Conservation (phyloP, 2,329 filamentous ascomycete species). For the Setomelanomma holmii region DNA sequence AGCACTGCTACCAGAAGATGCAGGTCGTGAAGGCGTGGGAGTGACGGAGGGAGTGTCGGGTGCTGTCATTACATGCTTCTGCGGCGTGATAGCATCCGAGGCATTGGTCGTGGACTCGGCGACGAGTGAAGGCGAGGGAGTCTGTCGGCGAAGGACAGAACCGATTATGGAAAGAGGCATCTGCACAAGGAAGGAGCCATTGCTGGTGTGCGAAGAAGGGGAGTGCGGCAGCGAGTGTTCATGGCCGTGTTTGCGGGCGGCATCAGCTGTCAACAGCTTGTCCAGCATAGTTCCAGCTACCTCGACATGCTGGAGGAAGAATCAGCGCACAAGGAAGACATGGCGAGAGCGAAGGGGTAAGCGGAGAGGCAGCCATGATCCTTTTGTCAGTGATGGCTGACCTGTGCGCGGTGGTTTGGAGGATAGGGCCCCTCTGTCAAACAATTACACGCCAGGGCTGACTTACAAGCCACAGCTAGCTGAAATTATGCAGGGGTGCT, state of each 20-base stretch:
- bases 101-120: slow-evolving; percentile 2
- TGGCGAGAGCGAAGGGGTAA: slow-evolving; percentile 11
- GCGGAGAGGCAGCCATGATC: slow-evolving; percentile 22
- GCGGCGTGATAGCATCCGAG: slow-evolving; percentile 2
- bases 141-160: slow-evolving; percentile 36
- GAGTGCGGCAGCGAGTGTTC: slow-evolving; percentile 33
- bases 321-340: slow-evolving; percentile 20
- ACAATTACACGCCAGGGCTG: slow-evolving; percentile 20
- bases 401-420: slow-evolving; percentile 29
- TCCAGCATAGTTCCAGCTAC: slow-evolving; percentile 44
- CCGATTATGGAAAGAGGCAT: slow-evolving; percentile 46
- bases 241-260: slow-evolving; percentile 43
- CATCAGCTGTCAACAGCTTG: slow-evolving; percentile 45
- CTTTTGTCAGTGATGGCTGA: slow-evolving; percentile 16
- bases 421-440: slow-evolving; percentile 17
- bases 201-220: slow-evolving; percentile 20
- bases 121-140: slow-evolving; percentile 20
- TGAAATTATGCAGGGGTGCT: slow-evolving; percentile 9
- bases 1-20: slow-evolving; percentile 46
- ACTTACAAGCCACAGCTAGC: slow-evolving; percentile 42
- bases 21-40: slow-evolving; percentile 41
- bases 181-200: slow-evolving; percentile 39
- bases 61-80: slow-evolving; percentile 12
- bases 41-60: slow-evolving; percentile 21
- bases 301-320: slow-evolving; percentile 24